Evolutionary conservation across 202 grass and related monocot genomes (phyloP), one percentile per base, ranked within the genome.

Genomic region (Carex sylvatica): DNA sequence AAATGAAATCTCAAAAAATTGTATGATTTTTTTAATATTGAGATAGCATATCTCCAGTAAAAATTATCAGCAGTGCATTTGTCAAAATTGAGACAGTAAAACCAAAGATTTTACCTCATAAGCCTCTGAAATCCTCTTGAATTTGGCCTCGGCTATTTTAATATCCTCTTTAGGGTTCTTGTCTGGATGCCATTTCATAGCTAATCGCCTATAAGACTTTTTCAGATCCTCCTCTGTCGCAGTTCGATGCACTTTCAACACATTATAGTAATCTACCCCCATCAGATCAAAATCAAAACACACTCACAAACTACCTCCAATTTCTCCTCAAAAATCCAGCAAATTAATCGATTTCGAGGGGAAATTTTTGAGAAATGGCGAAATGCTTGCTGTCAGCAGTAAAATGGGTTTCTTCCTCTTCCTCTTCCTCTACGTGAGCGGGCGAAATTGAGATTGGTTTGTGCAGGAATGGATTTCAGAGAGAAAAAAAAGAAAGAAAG

Each of bases 201-300:
- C 92, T 65, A 98, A 61, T 83, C 87, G 84, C 80, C 90, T 86
- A 79, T 95, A 98, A 38, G 95, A 74, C 62, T 95, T 98, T 86
- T 93, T 98, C 65, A 95, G 89, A 77, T 95, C 92, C 6, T 95
- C 92, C 84, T 93, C 92, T 56, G 90, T 93, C 42, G 92, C 91
- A 87, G 79, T 70, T 64, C 91, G 89, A 82, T 91, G 90, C 65
- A 98, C 92, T 90, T 93, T 94, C 70, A 98, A 88, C 73, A 93
- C 88, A 83, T 88, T 93, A 89, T 98, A 98, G 87, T 98, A 98
- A 74, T 95, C 95, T 82, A 83, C 65, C 66, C 95, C 95, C 95
- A 93, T 98, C 84, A 40, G 65, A 74, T 52, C 88, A 66, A 28
- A 2, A 28, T 1, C 28, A 28, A 28, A 28, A 28, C 28, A 90